phyloP scores from a whole-genome alignment of 2,329 filamentous ascomycete genomes.

The Botrytis galanthina region DNA sequence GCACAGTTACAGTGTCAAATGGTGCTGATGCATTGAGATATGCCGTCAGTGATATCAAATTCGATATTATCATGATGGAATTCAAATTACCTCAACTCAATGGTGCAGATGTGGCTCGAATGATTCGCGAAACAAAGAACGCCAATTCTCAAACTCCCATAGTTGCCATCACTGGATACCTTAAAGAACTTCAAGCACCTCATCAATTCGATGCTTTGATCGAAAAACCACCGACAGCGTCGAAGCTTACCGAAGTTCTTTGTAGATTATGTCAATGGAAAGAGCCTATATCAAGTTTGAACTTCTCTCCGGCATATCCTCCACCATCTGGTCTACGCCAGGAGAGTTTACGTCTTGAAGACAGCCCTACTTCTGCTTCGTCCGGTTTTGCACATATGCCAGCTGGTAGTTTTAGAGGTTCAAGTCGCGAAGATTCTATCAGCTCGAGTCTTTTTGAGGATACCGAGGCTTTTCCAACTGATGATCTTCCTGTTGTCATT shows the following conservation, averaged over 20 bases:
- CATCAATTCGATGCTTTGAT: conserved; percentile 96
- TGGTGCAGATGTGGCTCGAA: conserved; percentile 90
- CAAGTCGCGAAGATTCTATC: conserved; percentile 84
- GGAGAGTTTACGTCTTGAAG: conserved; percentile 62
- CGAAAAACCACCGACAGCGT: conserved; percentile 92
- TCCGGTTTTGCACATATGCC: conserved; percentile 72
- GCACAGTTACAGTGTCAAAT: conserved; percentile 87
- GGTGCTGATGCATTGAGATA: conserved; percentile 91
- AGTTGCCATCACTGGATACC: conserved; percentile 91
- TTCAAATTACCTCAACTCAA: conserved; percentile 94
- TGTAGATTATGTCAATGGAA: conserved; percentile 92
- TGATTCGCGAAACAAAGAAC: conserved; percentile 97
- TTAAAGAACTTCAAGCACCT: conserved; percentile 93
- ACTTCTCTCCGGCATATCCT: conserved; percentile 53
- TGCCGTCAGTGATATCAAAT: conserved; percentile 95
- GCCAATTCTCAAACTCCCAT: conserved; percentile 93
- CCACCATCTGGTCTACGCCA: conserved; percentile 65
- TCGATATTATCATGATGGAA: conserved; percentile 98
- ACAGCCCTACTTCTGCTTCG: conserved; percentile 70
- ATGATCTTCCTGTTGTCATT: conserved; percentile 75
- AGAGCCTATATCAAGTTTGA: conserved; percentile 56
- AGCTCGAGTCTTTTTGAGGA: conserved; percentile 87
- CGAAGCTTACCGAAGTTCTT: conserved; percentile 85
- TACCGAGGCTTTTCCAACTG: conserved; percentile 71
- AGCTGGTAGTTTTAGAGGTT: conserved; percentile 74